Base-by-base conservation (phyloP, 2,329 filamentous ascomycete species). In the Colletotrichum sublineola region DNA sequence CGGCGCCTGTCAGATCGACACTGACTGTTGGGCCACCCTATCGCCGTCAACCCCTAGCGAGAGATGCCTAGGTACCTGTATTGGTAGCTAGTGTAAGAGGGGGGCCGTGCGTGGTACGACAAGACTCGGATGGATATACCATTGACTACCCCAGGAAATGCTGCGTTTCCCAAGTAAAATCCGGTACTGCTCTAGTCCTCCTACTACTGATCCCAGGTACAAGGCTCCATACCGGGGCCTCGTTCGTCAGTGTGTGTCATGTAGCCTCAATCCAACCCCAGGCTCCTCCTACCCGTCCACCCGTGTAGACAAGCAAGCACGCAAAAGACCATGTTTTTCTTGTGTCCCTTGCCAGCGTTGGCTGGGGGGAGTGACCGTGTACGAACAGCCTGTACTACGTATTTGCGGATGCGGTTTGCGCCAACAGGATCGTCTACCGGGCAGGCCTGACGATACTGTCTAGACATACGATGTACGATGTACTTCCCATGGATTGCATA, bases 241-340 rank as follows among this genome's bases (percentile, higher is more conserved):
- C 44, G 53, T 69, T 38, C 8, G 42, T 33, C 53, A 50, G 12
- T 67, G 38, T 55, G 62, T 57, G 52, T 62, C 40, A 36, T 24
- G 62, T 42, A 29, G 29, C 48, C 36, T 53, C 50, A 31, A 36
- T 64, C 50, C 61, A 31, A 50, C 58, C 58, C 58, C 44, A 50
- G 58, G 58, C 46, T 50, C 56, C 40, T 31, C 58, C 48, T 38
- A n/a, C 20, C 58, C 50, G 50, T 18, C 50, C 29, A 53, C 29
- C 50, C 33, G 46, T 38, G 36, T 31, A 24, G 46, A 42, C 42
- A 24, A 44, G 38, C 42, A 24, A 44, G 38, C 44, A 58, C 57
- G 57, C 68, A 63, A 68, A 68, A 55, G 64, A 46, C 57, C 53
- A 52, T 58, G 61, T 53, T 69, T 53, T 69, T 65, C 36, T 58